Percentiles rank a stretch among this genome's conserved stretches.
phyloP scores from a whole-genome alignment of 768 basidiomycete species.

The Sporobolomyces roseus region DNA sequence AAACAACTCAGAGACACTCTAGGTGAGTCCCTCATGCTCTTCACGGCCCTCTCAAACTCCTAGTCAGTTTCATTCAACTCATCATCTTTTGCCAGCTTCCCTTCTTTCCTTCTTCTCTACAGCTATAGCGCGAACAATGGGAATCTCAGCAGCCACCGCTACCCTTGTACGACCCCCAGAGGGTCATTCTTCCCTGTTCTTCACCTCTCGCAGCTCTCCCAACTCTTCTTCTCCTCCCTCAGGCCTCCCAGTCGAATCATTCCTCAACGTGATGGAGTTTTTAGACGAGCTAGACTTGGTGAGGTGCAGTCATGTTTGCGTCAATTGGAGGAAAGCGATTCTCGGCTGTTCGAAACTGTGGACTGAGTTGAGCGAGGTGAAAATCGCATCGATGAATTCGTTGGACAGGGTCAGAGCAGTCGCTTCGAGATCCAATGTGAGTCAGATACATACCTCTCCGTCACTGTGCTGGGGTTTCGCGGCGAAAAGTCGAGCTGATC shows the following conservation, averaged over 20 bases:
- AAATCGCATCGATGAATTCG: neutral
- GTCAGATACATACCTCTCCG: neutral
- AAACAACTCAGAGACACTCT: too few species aligned
- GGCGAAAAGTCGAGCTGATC: neutral
- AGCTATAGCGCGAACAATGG: too few species aligned
- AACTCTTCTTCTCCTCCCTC: neutral
- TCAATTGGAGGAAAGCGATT: slow-evolving; percentile 21
- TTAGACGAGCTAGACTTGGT: slow-evolving; percentile 8
- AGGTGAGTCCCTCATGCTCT: too few species aligned
- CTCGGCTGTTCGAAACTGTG: neutral
- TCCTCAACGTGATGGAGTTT: slow-evolving; percentile 10
- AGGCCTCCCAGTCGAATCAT: slow-evolving; percentile 12
- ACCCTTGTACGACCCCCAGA: neutral
- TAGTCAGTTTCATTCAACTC: too few species aligned
- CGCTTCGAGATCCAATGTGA: slow-evolving; percentile 8
- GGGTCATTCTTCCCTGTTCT: slow-evolving; percentile 1
- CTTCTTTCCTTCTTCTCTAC: too few species aligned
- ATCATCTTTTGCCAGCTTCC: too few species aligned
- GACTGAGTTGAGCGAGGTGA: slow-evolving; percentile 1
- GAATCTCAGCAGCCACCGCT: too few species aligned
- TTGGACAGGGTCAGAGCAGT: slow-evolving; percentile 10
- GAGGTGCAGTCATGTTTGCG: neutral
- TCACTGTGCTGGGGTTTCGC: too few species aligned
- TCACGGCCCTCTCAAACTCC: too few species aligned
- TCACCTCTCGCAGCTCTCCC: neutral